Conservation (phyloP, 441 rosid genomes). For the Bruguiera hainesii region DNA sequence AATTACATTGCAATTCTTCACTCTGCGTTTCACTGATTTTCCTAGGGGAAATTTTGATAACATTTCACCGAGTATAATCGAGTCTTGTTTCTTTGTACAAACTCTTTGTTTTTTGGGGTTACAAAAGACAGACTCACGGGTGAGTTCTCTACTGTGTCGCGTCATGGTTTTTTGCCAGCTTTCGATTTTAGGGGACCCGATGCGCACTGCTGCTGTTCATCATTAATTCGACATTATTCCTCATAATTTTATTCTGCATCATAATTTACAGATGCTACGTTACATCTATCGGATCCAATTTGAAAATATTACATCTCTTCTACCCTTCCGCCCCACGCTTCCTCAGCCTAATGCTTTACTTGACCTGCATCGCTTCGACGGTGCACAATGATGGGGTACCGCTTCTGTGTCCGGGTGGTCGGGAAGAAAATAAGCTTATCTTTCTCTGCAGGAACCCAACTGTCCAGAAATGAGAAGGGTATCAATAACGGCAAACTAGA, state of each 20-base stretch:
- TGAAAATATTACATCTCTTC: constrained; percentile 22
- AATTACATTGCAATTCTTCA: too few relatives aligned
- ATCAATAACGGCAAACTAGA: neutral
- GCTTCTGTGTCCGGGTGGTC: constrained; percentile 86
- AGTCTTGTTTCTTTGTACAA: too few relatives aligned
- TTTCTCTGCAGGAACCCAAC: constrained; percentile 88
- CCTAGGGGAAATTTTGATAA: too few relatives aligned
- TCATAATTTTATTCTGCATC: neutral
- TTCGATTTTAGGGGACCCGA: too few relatives aligned
- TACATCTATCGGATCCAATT: constrained; percentile 19
- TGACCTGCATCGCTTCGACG: constrained; percentile 29
- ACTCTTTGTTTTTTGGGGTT: too few relatives aligned
- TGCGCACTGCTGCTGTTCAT: too few relatives aligned
- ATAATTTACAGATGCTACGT: constrained; percentile 28
- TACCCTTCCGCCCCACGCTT: neutral
- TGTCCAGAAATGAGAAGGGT: constrained; percentile 20
- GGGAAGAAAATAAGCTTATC: constrained; percentile 93
- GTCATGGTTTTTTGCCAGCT: too few relatives aligned
- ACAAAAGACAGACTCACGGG: too few relatives aligned
- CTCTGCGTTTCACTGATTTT: too few relatives aligned
- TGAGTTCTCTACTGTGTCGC: too few relatives aligned
- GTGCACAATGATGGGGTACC: constrained; percentile 68
- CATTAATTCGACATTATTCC: neutral
- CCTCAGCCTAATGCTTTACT: constrained; percentile 17
- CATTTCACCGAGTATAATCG: too few relatives aligned